Conservation (phyloP, 169 alveolate species). For the Cryptosporidium muris region DNA sequence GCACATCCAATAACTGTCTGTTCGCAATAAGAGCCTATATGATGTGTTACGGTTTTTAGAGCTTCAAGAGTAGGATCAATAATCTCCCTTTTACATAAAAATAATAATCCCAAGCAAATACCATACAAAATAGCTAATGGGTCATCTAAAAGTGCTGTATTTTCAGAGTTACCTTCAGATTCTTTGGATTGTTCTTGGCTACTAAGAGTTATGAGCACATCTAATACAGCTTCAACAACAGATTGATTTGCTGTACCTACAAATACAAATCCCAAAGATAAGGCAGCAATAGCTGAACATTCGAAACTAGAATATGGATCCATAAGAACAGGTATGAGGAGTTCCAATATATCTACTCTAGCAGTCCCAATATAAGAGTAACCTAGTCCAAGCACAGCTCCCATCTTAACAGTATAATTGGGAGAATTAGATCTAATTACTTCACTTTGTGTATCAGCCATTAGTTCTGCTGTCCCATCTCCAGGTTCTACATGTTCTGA, state of each 20-base stretch:
- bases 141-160: conserved; percentile 49
- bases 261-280: conserved; percentile 94
- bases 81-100: conserved; percentile 89
- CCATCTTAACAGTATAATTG: conserved; percentile 83
- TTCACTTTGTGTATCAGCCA: neutral
- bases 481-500: conserved; percentile 84
- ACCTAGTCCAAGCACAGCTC: conserved; percentile 96
- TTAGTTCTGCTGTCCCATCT: conserved; percentile 29
- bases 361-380: conserved; percentile 97
- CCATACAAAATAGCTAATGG: conserved; percentile 72
- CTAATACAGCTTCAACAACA: conserved; percentile 90
- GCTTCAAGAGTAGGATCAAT: conserved; percentile 91
- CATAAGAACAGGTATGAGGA: conserved; percentile 86
- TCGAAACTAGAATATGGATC: conserved; percentile 89
- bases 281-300: conserved; percentile 94
- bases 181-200: neutral
- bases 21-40: conserved; percentile 64
- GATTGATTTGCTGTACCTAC: conserved; percentile 95
- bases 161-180: conserved; percentile 19
- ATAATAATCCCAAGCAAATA: conserved; percentile 86
- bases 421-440: conserved; percentile 38
- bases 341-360: conserved; percentile 90
- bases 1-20: conserved; percentile 85
- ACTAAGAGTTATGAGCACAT: conserved; percentile 69
- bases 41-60: conserved; percentile 81